phyloP scores from a whole-genome alignment of 768 basidiomycete species.

The Xerocomellus intermedius region DNA sequence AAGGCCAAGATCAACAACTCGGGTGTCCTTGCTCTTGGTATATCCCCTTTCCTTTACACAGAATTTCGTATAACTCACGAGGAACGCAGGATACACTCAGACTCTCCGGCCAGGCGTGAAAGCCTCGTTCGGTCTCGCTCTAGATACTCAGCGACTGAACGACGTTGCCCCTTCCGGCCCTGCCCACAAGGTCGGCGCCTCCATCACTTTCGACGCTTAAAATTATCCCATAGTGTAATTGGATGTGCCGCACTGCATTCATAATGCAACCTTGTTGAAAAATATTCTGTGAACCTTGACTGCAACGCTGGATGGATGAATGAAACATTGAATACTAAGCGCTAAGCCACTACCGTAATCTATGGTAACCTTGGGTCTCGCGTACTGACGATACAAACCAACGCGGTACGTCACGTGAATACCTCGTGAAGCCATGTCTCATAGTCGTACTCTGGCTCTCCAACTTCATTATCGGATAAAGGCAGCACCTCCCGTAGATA shows the following conservation, averaged over 20 bases:
- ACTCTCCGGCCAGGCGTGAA: conserved; percentile 90
- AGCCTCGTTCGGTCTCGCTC: conserved; percentile 88
- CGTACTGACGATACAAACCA: not conserved
- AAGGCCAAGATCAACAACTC: conserved; percentile 99
- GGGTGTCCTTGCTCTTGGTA: conserved; percentile 85
- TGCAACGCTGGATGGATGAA: not conserved
- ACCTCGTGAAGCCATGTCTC: conserved; percentile 81
- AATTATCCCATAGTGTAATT: conserved; percentile 22
- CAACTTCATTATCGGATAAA: conserved; percentile 44
- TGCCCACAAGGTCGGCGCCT: conserved; percentile 82
- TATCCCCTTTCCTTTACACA: conserved; percentile 9
- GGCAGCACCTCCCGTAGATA: conserved; percentile 88
- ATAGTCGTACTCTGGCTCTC: conserved; percentile 75
- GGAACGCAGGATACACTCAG: conserved; percentile 77
- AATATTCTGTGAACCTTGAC: not conserved
- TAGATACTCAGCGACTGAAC: conserved; percentile 92
- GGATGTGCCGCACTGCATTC: conserved; percentile 11
- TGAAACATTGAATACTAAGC: not conserved
- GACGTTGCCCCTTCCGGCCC: conserved; percentile 61
- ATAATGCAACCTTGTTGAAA: conserved; percentile 14
- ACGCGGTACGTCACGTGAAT: conserved; percentile 46
- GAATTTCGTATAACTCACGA: conserved; percentile 8
- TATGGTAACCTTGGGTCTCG: not conserved
- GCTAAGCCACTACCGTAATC: not conserved
- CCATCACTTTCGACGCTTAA: conserved; percentile 73